phyloP scores from a whole-genome alignment of 306 rosid genomes.

The Vachellia pachyceras region DNA sequence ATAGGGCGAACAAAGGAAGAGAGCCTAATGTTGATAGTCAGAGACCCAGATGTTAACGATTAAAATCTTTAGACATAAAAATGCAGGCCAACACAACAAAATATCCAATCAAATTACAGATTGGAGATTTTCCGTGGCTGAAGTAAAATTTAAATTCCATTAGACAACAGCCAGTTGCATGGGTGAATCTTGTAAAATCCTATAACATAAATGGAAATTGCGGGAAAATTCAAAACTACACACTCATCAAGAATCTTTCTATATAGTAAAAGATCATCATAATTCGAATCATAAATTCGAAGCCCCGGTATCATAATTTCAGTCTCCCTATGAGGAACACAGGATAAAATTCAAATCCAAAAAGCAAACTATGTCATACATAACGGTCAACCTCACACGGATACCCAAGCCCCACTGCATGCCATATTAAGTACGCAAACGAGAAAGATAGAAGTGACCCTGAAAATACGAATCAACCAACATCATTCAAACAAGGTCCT shows the following conservation, averaged over 20 bases:
- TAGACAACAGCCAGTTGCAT: neutral
- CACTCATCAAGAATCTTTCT: neutral
- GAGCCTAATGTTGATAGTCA: neutral
- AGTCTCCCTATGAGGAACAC: slow-evolving; percentile 28
- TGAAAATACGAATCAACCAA: neutral
- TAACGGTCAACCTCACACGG: slow-evolving; percentile 41
- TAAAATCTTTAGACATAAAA: neutral
- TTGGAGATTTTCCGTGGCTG: neutral
- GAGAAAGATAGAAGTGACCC: neutral
- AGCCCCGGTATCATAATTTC: slow-evolving; percentile 22
- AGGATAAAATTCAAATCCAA: slow-evolving; percentile 40
- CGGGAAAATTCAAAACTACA: neutral
- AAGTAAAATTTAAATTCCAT: neutral
- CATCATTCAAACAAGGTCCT: neutral
- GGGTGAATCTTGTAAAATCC: slow-evolving; percentile 5
- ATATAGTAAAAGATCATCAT: slow-evolving; percentile 10
- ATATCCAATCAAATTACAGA: neutral
- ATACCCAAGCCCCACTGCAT: neutral
- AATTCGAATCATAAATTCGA: slow-evolving; percentile 18
- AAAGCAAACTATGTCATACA: slow-evolving; percentile 19
- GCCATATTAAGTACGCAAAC: slow-evolving; percentile 12
- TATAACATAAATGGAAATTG: neutral
- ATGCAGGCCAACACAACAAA: neutral
- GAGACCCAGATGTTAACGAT: neutral
- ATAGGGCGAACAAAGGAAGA: neutral